Evolutionary conservation across 306 rosid genomes (phyloP), one percentile per base, ranked within the genome.

Genomic region (Mimosa pudica): DNA sequence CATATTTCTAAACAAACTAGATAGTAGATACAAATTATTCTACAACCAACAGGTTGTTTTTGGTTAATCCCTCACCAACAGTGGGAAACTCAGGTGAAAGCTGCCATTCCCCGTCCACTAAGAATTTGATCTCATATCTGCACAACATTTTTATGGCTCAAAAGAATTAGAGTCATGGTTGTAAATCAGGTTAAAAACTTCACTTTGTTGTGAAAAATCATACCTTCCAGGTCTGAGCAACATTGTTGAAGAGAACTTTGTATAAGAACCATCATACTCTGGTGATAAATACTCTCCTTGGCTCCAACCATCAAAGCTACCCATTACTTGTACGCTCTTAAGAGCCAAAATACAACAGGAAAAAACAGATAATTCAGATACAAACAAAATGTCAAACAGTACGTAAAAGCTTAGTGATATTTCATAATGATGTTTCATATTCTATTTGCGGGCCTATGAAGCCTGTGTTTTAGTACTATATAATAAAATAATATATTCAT

Each of bases 291-390:
- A 85, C 86, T 95, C 98, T 64, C 98, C 98, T 79, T 90, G 93
- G 82, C 97, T 95, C 98, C 98, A 93, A 30, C 98, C 98, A 77
- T 95, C 98, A 75, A 95, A 95, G 48, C 86, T 88, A 33, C 98
- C 98, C 98, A 91, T 91, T 49, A 95, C 92, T 90, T 95, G 97
- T 82, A 95, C 98, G 55, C 92, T 84, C 98, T 95, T 74, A 65
- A 18, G 38, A 69, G 68, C 55, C 76, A 78, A 46, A 71, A 8
- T 30, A 75, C 48, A 24, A 47, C 16, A 47, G 6, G 6, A 46
- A 69, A 49, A 77, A 65, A 68, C 64, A 61, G 10, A 77, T 46
- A 45, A 73, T 73, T 49, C 69, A 79, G 58, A 38, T 72, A 74
- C 38, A 41, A 33, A 18, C 5, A 1, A 41, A 36, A 18, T 66